Base-by-base conservation (phyloP, 148 eudicot species). In the Chenopodium album region DNA sequence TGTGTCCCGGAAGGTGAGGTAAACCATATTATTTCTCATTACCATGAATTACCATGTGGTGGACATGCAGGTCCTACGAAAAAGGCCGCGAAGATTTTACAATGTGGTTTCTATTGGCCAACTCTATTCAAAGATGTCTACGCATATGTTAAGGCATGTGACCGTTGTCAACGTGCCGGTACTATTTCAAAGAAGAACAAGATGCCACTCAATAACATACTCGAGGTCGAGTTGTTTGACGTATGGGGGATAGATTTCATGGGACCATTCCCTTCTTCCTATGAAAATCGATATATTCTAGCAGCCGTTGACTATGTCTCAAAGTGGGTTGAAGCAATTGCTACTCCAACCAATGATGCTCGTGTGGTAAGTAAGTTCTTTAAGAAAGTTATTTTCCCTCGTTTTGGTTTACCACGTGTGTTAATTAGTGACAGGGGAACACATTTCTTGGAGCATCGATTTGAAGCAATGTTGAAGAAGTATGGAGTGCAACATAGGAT, bases 361-460 rank as follows among this genome's bases (percentile, higher is more conserved):
- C 31, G 9, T 0, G 67, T 69, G 6, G 52, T 79, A 31, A 12
- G 34, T 1, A 48, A 32, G 17, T 54, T 79, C 1, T 52, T 70
- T 4, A 26, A 71, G 34, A 52, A 70, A 3, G 20, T 28, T 6
- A 52, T 71, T 56, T 79, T 32, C 8, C 76, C 69, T 14, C 17
- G 54, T 1, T 79, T 71, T 59, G 69, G 82, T 10, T 31, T 68
- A 0, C 67, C 68, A 0, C 9, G 48, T 4, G 67, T 14, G 7
- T 12, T 79, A 0, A 71, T 79, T 4, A 70, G 76, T 34, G 76
- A 79, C 20, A 31, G 52, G 2, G 82, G 76, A 14, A 19, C 59
- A 2, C 76, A 73, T 9, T 73, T 47, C 11, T 11, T 12, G n/a
- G 12, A 46, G 10, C 3, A 23, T 0, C 2, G 8, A 16, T 32